phyloP scores from a whole-genome alignment of 768 basidiomycete genomes.

The Lactarius akahatsu region DNA sequence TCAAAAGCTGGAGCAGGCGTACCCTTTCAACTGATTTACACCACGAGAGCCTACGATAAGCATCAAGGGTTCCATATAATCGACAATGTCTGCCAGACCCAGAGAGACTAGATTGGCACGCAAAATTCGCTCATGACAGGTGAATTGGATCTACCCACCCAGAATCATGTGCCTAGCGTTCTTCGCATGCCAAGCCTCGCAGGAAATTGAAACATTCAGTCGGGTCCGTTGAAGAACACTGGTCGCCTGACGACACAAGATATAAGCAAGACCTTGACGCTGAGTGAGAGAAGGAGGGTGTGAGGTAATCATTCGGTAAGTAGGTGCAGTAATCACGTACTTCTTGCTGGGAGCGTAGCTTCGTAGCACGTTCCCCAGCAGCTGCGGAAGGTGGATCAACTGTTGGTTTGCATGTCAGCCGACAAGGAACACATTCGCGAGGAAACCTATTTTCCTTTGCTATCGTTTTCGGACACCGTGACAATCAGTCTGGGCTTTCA shows the following conservation, averaged over 20 bases:
- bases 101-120: not conserved
- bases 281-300: conserved; percentile 40
- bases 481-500: conserved; percentile 61
- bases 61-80: conserved; percentile 85
- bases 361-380: conserved; percentile 69
- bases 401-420: conserved; percentile 31
- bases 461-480: conserved; percentile 89
- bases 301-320: conserved; percentile 16
- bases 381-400: conserved; percentile 72
- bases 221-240: conserved; percentile 87
- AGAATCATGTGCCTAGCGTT: conserved; percentile 87
- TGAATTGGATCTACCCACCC: conserved; percentile 51
- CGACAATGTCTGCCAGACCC: conserved; percentile 64
- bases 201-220: conserved; percentile 81
- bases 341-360: conserved; percentile 90
- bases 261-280: conserved; percentile 87
- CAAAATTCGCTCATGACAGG: not conserved
- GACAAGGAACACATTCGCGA: conserved; percentile 1
- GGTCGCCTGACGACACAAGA: conserved; percentile 87
- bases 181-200: conserved; percentile 98
- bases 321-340: conserved; percentile 41
- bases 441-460: conserved; percentile 60
- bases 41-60: conserved; percentile 95
- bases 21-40: conserved; percentile 85
- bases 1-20: conserved; percentile 30